A percentile compares a stretch with the other conserved stretches of the same genome.
Conservation (phyloP, 768 basidiomycete genomes). For the Lyophyllum shimeji region DNA sequence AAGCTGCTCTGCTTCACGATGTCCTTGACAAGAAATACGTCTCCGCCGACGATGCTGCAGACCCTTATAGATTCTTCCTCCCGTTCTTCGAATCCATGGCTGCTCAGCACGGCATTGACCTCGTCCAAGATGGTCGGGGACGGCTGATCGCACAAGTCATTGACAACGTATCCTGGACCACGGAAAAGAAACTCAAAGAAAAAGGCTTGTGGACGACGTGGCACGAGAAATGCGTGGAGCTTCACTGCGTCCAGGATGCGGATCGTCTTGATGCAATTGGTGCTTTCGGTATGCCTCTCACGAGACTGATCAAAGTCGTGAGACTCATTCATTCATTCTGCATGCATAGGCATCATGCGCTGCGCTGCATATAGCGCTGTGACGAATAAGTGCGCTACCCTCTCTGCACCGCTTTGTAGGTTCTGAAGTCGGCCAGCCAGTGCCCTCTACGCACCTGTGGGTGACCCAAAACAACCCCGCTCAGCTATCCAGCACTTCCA, state of each 20-base stretch:
- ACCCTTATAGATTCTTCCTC: conserved; percentile 65
- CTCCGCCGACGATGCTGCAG: conserved; percentile 49
- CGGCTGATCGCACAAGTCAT: conserved; percentile 57
- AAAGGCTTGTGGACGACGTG: conserved; percentile 57
- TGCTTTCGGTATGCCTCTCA: conserved; percentile 56
- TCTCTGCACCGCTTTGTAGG: neutral
- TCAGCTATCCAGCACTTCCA: conserved; percentile 83
- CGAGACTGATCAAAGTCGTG: neutral
- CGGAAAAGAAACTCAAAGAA: conserved; percentile 67
- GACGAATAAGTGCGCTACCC: conserved; percentile 43
- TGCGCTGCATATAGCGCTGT: conserved; percentile 64
- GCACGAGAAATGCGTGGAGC: conserved; percentile 71
- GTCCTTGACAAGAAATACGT: conserved; percentile 87
- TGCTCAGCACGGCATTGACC: conserved; percentile 45
- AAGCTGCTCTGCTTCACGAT: conserved; percentile 87
- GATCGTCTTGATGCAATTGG: conserved; percentile 81
- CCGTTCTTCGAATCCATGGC: conserved; percentile 59
- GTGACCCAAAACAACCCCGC: conserved; percentile 38
- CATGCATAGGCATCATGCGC: conserved; percentile 53
- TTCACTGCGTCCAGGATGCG: conserved; percentile 82
- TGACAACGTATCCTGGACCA: conserved; percentile 84
- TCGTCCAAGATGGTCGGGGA: conserved; percentile 62
- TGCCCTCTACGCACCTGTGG: conserved; percentile 46
- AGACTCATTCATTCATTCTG: neutral
- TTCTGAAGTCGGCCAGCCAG: conserved; percentile 21